phyloP scores from a whole-genome alignment of 805 yeast genomes.

The Candida tallmaniae region DNA sequence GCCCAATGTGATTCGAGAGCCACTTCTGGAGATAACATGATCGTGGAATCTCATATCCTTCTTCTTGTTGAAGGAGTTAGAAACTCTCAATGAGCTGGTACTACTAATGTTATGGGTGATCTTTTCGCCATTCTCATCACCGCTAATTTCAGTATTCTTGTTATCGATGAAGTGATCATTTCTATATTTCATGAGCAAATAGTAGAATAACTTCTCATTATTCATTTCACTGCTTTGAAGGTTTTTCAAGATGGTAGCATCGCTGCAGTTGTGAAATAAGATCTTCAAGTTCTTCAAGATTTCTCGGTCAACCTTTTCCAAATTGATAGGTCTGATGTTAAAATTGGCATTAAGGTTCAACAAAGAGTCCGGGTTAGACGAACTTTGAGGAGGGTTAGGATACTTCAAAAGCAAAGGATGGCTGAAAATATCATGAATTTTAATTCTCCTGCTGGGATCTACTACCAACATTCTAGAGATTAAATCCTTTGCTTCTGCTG shows the following conservation, averaged over 20 bases:
- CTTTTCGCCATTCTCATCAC: not conserved
- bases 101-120: conserved; percentile 21
- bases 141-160: not conserved
- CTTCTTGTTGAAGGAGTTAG: conserved; percentile 35
- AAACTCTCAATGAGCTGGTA: conserved; percentile 19
- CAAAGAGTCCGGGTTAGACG: not conserved
- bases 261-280: conserved; percentile 74
- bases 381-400: conserved; percentile 33
- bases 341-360: conserved; percentile 13
- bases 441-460: conserved; percentile 75
- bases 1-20: conserved; percentile 9
- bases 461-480: conserved; percentile 77
- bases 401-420: conserved; percentile 85
- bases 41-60: conserved; percentile 20
- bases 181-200: conserved; percentile 67
- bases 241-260: conserved; percentile 46
- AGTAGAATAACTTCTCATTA: conserved; percentile 79
- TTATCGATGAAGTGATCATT: too few species aligned
- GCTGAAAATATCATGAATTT: conserved; percentile 65
- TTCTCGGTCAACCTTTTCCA: conserved; percentile 62
- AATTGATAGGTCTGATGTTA: conserved; percentile 30
- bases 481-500: conserved; percentile 82
- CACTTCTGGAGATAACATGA: conserved; percentile 19
- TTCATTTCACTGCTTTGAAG: conserved; percentile 49
- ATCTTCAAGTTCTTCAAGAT: conserved; percentile 73